phyloP scores from a whole-genome alignment of 2,329 filamentous ascomycete species.

The Ramularia endophylla region DNA sequence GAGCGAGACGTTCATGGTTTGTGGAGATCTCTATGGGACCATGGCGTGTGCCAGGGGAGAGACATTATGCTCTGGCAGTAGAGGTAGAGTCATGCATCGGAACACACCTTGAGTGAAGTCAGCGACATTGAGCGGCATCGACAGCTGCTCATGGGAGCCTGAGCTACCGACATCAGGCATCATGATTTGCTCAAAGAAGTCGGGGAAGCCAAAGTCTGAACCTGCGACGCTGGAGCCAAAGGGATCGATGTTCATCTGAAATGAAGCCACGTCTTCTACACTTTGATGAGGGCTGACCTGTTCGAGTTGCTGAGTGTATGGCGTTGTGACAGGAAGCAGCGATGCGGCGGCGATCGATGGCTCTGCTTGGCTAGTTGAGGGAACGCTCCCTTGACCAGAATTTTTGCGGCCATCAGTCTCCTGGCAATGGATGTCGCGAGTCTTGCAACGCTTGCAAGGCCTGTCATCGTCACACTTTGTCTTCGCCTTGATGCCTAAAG shows the following conservation, averaged over 20 bases:
- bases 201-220: conserved; percentile 17
- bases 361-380: neutral
- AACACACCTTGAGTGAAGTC: conserved; percentile 18
- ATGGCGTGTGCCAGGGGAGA: too few relatives aligned
- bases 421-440: conserved; percentile 16
- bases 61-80: too few relatives aligned
- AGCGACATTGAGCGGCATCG: conserved; percentile 19
- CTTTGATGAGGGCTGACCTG: too few relatives aligned
- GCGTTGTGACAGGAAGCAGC: neutral
- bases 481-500: conserved; percentile 24
- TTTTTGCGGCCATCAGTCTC: conserved; percentile 18
- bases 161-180: conserved; percentile 17
- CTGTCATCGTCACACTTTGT: conserved; percentile 24
- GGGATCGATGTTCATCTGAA: neutral
- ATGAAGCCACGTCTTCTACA: neutral
- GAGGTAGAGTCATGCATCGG: too few relatives aligned
- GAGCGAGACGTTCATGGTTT: too few relatives aligned
- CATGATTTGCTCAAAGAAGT: conserved; percentile 28
- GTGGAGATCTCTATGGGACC: too few relatives aligned
- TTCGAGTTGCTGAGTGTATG: neutral
- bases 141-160: conserved; percentile 1
- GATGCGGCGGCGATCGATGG: neutral
- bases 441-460: conserved; percentile 23
- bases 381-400: conserved; percentile 2
- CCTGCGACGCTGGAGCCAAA: conserved; percentile 3